Evolutionary conservation across 2,329 filamentous ascomycete species (phyloP), one percentile per base, ranked within the genome.

Genomic region (Metarhizium brunneum): DNA sequence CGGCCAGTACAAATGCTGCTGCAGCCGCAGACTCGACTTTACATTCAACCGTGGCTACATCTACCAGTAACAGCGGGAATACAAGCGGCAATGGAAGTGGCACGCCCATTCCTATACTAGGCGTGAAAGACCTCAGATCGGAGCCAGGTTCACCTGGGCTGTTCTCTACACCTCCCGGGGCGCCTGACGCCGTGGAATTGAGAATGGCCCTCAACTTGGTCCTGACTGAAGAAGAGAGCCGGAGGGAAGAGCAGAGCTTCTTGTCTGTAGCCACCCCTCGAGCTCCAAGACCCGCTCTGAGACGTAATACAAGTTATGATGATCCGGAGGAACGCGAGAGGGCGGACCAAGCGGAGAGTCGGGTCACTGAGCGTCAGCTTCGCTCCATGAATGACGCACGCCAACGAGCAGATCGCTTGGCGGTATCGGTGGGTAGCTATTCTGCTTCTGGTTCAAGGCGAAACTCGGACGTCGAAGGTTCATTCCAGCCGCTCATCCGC

Each of bases 241-340:
- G 42, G 42, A 53, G 59, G 7, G 50, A 60, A 56, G 60, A 61
- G 20, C 57, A 55, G 7, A 50, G 56, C 36, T 53, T 52, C 2
- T 43, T 53, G 29, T 45, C 58, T 42, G 50, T 38, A 52, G 13
- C 52, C 45, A 51, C 53, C 14, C 61, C 58, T 25, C 59, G 58
- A 55, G 53, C 61, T 8, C 70, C 70, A 11, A 67, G 71, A 47
- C 72, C 72, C 29, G 72, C 68, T 11, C 61, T 74, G n/a, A 66
- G 71, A 59, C 70, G 72, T 45, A 74, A 73, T 59, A 74, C 72
- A 47, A 74, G 72, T 59, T 74, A 74, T 55, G 69, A 74, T 55
- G 71, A 63, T 13, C 71, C 71, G 1, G 65, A 68, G 59, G 72
- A 74, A 62, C 64, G 69, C 10, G 66, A 74, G 58, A 67, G 65